phyloP scores from a whole-genome alignment of 192 early-diverging fungal species.

The Coemansia sp. region DNA sequence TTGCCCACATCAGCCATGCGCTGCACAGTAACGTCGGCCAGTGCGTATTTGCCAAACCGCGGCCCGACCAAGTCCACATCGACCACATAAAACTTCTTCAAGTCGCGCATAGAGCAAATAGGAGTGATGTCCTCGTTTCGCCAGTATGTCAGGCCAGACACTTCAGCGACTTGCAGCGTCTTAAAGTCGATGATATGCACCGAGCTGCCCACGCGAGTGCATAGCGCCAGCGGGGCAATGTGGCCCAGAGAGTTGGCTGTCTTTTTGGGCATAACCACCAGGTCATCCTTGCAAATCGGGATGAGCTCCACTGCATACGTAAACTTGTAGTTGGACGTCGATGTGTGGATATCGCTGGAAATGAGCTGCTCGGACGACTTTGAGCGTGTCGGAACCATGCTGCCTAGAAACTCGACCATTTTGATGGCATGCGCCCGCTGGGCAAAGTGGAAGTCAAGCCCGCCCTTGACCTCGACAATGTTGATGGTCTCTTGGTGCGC shows the following conservation, averaged over 20 bases:
- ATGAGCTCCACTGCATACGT: slow-evolving; percentile 94
- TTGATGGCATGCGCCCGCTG: slow-evolving; percentile 87
- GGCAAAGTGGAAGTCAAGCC: slow-evolving; percentile 95
- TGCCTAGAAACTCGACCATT: slow-evolving; percentile 91
- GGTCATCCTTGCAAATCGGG: slow-evolving; percentile 96
- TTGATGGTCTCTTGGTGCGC: slow-evolving; percentile 97
- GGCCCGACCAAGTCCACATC: slow-evolving; percentile 85
- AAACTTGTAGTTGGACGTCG: slow-evolving; percentile 94
- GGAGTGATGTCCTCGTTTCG: slow-evolving; percentile 69
- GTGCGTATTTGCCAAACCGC: slow-evolving; percentile 68
- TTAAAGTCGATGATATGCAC: slow-evolving; percentile 86
- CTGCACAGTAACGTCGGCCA: slow-evolving; percentile 87
- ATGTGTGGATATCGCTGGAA: slow-evolving; percentile 89
- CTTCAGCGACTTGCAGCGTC: slow-evolving; percentile 71
- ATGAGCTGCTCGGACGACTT: slow-evolving; percentile 95
- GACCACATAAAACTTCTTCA: slow-evolving; percentile 93
- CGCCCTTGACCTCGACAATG: slow-evolving; percentile 95
- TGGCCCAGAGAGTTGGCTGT: slow-evolving; percentile 81
- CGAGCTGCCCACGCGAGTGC: slow-evolving; percentile 82
- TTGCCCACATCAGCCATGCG: slow-evolving; percentile 72
- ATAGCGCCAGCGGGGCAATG: slow-evolving; percentile 79
- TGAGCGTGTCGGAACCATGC: slow-evolving; percentile 81
- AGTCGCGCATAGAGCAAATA: slow-evolving; percentile 72
- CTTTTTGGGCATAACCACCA: slow-evolving; percentile 83
- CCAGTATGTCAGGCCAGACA: slow-evolving; percentile 80